Evolutionary conservation across 768 basidiomycete species (phyloP).

Genomic region (Pleurotus platypus): DNA sequence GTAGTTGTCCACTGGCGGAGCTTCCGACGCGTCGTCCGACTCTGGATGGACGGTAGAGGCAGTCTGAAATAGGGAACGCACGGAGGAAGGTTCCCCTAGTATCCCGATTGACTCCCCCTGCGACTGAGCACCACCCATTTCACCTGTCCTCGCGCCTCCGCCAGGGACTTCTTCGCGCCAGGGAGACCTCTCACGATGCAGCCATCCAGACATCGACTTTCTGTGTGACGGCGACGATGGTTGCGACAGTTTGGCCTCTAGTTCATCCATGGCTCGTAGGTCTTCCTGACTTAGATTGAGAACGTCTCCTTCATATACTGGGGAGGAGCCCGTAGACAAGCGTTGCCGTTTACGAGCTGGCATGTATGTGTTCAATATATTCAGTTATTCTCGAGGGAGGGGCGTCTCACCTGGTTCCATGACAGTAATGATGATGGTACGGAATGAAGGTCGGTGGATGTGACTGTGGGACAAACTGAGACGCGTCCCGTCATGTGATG

Average conservation of each 20-base stretch:
- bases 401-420: conserved; percentile 4
- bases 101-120: neutral
- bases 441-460: neutral
- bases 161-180: neutral
- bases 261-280: conserved; percentile 48
- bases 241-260: conserved; percentile 46
- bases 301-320: conserved; percentile 56
- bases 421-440: neutral
- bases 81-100: conserved; percentile 13
- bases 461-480: conserved; percentile 9
- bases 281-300: conserved; percentile 52
- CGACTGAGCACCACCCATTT: conserved; percentile 20
- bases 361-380: conserved; percentile 27
- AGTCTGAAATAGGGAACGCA: conserved; percentile 25
- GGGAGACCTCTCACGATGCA: no score
- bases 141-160: conserved; percentile 11
- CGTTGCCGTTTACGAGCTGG: conserved; percentile 56
- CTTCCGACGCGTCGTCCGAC: conserved; percentile 26
- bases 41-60: conserved; percentile 12
- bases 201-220: conserved; percentile 9
- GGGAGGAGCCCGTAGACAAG: conserved; percentile 45
- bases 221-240: conserved; percentile 6
- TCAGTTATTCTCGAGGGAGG: conserved; percentile 2
- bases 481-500: conserved; percentile 23
- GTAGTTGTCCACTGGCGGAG: conserved; percentile 35